Conservation (phyloP, 192 early-diverging fungal species). For the Piromyces sp. region DNA sequence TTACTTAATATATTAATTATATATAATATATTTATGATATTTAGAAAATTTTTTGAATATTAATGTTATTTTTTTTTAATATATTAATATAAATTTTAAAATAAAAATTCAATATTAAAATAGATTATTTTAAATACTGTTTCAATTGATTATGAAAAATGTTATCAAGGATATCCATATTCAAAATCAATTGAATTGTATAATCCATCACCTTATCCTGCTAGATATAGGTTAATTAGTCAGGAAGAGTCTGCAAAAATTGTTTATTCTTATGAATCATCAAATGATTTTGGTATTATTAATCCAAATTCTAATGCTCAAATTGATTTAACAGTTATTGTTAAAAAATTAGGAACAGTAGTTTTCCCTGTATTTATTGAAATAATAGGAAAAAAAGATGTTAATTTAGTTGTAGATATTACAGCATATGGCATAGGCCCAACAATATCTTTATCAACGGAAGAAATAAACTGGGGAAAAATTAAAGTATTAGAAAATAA, state of each 20-base stretch:
- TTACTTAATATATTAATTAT: too few species aligned
- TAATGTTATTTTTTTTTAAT: too few species aligned
- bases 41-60: too few species aligned
- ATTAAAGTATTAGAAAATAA: conserved; percentile 24
- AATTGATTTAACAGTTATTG: conserved; percentile 18
- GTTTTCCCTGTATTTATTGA: conserved; percentile 27
- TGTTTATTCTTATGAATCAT: conserved; percentile 20
- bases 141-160: conserved; percentile 23
- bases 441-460: conserved; percentile 18
- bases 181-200: conserved; percentile 12
- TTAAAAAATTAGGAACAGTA: conserved; percentile 26
- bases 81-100: too few species aligned
- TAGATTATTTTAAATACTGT: conserved; percentile 17
- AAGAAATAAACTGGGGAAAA: conserved; percentile 35
- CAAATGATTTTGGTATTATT: conserved; percentile 21
- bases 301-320: conserved; percentile 12
- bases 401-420: conserved; percentile 21
- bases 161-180: conserved; percentile 27
- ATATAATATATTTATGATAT: too few species aligned
- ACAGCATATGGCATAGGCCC: conserved; percentile 31
- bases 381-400: conserved; percentile 19
- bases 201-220: conserved; percentile 22
- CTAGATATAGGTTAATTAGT: conserved; percentile 17
- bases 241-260: conserved; percentile 25
- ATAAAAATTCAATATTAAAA: neutral